A percentile compares a stretch with the other conserved stretches of the same genome.
Conservation (phyloP, 1,139 yeast species). For the Candida tropicalis region DNA sequence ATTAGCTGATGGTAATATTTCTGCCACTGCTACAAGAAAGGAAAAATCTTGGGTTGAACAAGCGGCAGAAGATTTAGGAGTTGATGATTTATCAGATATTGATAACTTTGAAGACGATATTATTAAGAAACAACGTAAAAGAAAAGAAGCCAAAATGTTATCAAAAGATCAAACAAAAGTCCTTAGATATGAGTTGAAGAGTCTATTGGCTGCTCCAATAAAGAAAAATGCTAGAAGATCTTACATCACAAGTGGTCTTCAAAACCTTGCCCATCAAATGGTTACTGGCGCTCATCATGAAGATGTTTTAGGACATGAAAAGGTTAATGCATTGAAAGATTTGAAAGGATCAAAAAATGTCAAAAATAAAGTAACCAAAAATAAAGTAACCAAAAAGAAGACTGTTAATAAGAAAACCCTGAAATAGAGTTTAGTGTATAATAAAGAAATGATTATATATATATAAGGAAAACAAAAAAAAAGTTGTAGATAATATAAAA, state of each 20-base stretch:
- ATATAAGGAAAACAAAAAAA: constrained; percentile 3
- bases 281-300: constrained; percentile 72
- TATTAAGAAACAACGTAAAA: constrained; percentile 61
- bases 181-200: constrained; percentile 58
- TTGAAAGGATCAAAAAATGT: constrained; percentile 40
- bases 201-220: constrained; percentile 58
- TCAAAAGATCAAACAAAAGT: constrained; percentile 51
- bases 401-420: background rate
- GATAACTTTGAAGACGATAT: constrained; percentile 65
- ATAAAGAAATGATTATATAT: constrained; percentile 3
- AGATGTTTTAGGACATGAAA: constrained; percentile 69
- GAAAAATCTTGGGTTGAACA: constrained; percentile 82
- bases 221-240: constrained; percentile 70
- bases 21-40: constrained; percentile 62
- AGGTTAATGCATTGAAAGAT: constrained; percentile 70
- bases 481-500: background rate
- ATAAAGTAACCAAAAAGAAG: constrained; percentile 11
- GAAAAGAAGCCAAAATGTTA: constrained; percentile 58
- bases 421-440: constrained; percentile 6
- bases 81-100: constrained; percentile 67
- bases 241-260: constrained; percentile 83
- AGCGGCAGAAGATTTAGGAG: constrained; percentile 92
- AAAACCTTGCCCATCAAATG: constrained; percentile 83
- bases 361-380: constrained; percentile 19
- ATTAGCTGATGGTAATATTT: constrained; percentile 71